phyloP scores from a whole-genome alignment of 805 yeast genomes.

The Zygosaccharomyces kombuchaensis region DNA sequence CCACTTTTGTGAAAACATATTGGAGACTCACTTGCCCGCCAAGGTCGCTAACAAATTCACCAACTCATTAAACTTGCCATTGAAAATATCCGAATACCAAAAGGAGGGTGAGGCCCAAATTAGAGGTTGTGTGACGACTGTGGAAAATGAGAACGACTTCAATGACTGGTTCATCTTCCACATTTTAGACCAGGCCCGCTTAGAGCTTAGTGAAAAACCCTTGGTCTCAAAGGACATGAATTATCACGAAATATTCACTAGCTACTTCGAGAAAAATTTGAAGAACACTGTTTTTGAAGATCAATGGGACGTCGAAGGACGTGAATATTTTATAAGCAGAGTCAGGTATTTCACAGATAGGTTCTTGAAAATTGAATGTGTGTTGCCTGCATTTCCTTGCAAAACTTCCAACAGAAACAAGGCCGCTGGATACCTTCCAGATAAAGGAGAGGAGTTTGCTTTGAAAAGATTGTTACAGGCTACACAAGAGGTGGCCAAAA shows the following conservation, averaged over 20 bases:
- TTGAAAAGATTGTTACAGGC: conserved; percentile 37
- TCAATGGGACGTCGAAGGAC: conserved; percentile 47
- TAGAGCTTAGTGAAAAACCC: conserved; percentile 24
- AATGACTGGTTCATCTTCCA: conserved; percentile 39
- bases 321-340: conserved; percentile 39
- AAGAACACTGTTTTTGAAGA: conserved; percentile 46
- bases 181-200: conserved; percentile 36
- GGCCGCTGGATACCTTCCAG: conserved; percentile 48
- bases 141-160: conserved; percentile 31
- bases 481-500: conserved; percentile 31
- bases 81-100: conserved; percentile 36
- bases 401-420: conserved; percentile 55
- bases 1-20: conserved; percentile 11
- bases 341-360: conserved; percentile 48
- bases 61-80: conserved; percentile 15
- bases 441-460: conserved; percentile 49
- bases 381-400: conserved; percentile 62
- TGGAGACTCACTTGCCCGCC: conserved; percentile 20
- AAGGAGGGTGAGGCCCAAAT: conserved; percentile 31
- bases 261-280: conserved; percentile 43
- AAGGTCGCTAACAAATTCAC: conserved; percentile 21
- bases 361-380: conserved; percentile 47
- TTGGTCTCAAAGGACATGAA: conserved; percentile 6
- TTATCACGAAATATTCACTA: conserved; percentile 35
- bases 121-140: conserved; percentile 38